Conservation (phyloP, 1,284 basidiomycete species). For the Heterobasidion annosum region DNA sequence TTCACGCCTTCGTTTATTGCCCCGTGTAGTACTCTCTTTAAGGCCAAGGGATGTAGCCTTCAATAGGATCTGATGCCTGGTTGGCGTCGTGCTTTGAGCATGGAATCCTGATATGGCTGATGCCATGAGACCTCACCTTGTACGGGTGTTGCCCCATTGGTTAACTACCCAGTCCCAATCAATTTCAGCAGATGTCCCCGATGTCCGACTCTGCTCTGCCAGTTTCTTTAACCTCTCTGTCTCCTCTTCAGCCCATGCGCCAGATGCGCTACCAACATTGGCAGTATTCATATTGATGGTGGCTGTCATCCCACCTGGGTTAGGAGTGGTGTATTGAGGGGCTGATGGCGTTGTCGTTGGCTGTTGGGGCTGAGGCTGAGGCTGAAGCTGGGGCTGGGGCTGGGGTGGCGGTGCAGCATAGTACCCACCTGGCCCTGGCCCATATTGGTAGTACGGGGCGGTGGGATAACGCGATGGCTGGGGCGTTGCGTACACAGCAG, state of each 20-base stretch:
- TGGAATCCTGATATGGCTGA: not conserved
- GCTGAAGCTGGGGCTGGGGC: constrained; percentile 8
- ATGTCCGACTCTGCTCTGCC: constrained; percentile 51
- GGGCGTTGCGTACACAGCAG: constrained; percentile 28
- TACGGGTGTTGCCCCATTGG: constrained; percentile 62
- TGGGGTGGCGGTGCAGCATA: constrained; percentile 18
- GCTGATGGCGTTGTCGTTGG: constrained; percentile 9
- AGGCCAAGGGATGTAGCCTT: constrained; percentile 68
- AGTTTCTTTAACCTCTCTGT: constrained; percentile 54
- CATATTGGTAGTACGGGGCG: constrained; percentile 47
- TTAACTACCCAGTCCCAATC: constrained; percentile 71
- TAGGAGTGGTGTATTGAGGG: constrained; percentile 6
- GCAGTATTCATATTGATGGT: constrained; percentile 25
- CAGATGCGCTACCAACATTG: constrained; percentile 44
- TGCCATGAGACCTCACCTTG: constrained; percentile 36
- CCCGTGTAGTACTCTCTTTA: constrained; percentile 62
- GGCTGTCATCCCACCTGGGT: constrained; percentile 14
- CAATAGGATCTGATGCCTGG: constrained; percentile 68
- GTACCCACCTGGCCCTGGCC: constrained; percentile 28
- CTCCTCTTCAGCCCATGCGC: constrained; percentile 71
- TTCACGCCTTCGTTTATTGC: constrained; percentile 52
- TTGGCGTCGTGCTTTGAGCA: constrained; percentile 3
- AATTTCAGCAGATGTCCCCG: constrained; percentile 41
- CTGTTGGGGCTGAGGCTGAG: constrained; percentile 10
- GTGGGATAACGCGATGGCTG: constrained; percentile 41